Evolutionary conservation across 306 rosid species (phyloP).

Genomic region (Citrullus mucosospermus): DNA sequence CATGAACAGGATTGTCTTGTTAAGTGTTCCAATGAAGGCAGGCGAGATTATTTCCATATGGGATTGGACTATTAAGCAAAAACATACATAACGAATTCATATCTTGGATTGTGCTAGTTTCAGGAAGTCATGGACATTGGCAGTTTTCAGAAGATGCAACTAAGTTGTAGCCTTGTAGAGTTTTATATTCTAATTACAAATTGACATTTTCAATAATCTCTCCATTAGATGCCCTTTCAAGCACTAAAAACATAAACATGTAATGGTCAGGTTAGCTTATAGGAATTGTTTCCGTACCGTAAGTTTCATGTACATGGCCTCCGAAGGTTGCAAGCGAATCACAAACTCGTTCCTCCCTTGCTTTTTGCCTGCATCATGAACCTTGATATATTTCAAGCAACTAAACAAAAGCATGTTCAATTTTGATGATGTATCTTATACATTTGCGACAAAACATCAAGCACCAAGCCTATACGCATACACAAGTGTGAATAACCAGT

Average conservation of each 20-base stretch:
- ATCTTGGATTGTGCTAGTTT: background rate
- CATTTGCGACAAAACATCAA: background rate
- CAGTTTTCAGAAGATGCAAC: background rate
- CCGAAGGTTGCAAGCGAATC: slow-evolving; percentile 14
- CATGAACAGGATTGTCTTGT: background rate
- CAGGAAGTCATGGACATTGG: background rate
- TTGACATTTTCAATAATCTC: background rate
- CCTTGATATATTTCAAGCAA: background rate
- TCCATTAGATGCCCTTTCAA: background rate
- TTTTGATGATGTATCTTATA: background rate
- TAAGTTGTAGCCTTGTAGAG: background rate
- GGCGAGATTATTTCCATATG: background rate
- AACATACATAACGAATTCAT: background rate
- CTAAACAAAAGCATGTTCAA: background rate
- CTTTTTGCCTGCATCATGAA: slow-evolving; percentile 49
- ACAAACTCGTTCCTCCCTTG: slow-evolving; percentile 42
- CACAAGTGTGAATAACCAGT: background rate
- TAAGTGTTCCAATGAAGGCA: background rate
- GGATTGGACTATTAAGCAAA: background rate
- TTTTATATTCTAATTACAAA: background rate
- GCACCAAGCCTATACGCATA: background rate
- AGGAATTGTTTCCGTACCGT: slow-evolving; percentile 1
- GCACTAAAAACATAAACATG: background rate
- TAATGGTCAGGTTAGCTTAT: background rate
- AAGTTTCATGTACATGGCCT: slow-evolving; percentile 16